Evolutionary conservation across 2,329 filamentous ascomycete genomes (phyloP), one percentile per base, ranked within the genome.

Genomic region (Ophiocordyceps unilateralis): DNA sequence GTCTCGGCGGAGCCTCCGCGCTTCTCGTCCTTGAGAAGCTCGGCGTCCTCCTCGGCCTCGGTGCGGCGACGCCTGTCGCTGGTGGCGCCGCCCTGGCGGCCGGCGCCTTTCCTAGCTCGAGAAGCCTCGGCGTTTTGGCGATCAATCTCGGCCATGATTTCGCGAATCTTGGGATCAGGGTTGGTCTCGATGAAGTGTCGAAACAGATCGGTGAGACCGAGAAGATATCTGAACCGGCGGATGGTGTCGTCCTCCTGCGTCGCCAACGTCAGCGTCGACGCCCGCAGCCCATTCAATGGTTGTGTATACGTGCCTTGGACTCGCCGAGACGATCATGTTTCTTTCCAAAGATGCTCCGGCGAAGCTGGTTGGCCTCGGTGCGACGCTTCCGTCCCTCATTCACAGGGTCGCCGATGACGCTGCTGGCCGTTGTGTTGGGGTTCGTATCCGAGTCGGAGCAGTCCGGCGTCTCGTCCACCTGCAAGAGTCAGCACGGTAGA

Each of bases 111-210:
- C 62, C 85, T 86, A 10, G 70, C 70, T 49, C 73, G 81, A 34
- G 70, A 68, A 24, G 77, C 74, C 51, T 87, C 84, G 12, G 74
- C 79, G 58, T 96, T 93, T 58, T 94, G 88, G 40, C 85, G 81
- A 62, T 98, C 91, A 55, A 96, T 95, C 62, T 95, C 85, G 41
- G 76, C 74, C 73, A 96, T 91, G 52, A 95, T 86, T 45, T 93
- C 84, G 53, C 89, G 84, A 55, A 96, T 91, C 53, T 84, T 85
- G 15, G 91, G 89, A 56, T 98, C 88, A 5, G 88, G 89, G 57
- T 95, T 98, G 9, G 87, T 86, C 58, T 96, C 88, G 64, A 98
- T 98, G 62, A 98, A 98, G 64, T 98, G 91, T 50, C 93, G 86
- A 68, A 98, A 98, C 19, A 98, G 71, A 56, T 98, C 91, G 15